Percentiles rank a stretch among this genome's conserved stretches.
phyloP scores from a whole-genome alignment of 352 stramenopile genomes.

The Globisporangium paddicum region DNA sequence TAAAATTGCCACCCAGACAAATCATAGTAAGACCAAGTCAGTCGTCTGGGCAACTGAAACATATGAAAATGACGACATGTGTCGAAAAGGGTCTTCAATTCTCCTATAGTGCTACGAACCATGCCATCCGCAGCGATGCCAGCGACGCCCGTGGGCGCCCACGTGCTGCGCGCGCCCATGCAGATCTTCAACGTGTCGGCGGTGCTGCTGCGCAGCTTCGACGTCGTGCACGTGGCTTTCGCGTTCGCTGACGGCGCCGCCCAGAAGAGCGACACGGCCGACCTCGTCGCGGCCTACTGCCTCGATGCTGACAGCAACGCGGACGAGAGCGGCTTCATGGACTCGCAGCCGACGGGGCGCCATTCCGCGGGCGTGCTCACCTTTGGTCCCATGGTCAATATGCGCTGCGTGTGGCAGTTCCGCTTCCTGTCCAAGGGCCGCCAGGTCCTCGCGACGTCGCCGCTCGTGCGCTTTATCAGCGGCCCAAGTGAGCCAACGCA shows the following conservation, averaged over 20 bases:
- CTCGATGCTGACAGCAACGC: conserved; percentile 5
- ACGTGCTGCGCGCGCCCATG: conserved; percentile 8
- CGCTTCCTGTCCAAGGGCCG: conserved; percentile 22
- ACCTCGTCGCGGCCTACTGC: conserved; percentile 16
- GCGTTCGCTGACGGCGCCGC: conserved; percentile 10
- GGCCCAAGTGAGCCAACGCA: conserved; percentile 34
- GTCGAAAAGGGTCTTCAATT: no score
- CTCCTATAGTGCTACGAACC: no score
- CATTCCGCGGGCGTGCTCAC: neutral
- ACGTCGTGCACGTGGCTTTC: conserved; percentile 28
- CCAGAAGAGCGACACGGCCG: conserved; percentile 9
- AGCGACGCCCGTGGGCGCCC: neutral
- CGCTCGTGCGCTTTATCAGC: conserved; percentile 29
- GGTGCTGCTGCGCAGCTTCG: conserved; percentile 24
- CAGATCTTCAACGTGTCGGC: conserved; percentile 7
- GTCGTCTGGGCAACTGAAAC: no score
- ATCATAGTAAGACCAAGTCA: no score
- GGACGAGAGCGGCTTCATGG: conserved; percentile 12
- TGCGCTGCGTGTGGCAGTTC: conserved; percentile 27
- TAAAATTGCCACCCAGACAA: no score
- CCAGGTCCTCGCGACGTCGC: conserved; percentile 27
- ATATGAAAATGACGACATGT: no score
- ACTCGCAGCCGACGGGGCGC: conserved; percentile 3
- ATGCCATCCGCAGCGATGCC: neutral
- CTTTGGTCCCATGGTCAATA: conserved; percentile 25